Evolutionary conservation across 805 yeast species (phyloP).

Genomic region (Candida loeiensis): DNA sequence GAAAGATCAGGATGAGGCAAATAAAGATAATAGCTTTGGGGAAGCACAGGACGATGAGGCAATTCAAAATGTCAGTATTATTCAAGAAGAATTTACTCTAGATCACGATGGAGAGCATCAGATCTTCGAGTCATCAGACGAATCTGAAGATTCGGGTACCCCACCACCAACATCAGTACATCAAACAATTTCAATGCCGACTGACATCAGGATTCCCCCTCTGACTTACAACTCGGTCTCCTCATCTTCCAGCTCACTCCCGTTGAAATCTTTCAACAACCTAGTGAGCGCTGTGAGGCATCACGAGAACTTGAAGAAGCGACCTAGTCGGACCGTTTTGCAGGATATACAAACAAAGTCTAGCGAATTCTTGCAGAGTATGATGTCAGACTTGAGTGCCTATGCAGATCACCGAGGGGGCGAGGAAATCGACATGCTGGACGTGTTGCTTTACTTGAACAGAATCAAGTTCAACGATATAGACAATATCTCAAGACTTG

Average conservation of each 20-base stretch:
- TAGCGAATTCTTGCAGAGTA: conserved; percentile 25
- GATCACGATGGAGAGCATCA: conserved; percentile 7
- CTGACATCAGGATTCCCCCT: conserved; percentile 1
- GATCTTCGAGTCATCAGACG: conserved; percentile 9
- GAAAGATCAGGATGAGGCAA: too few species aligned
- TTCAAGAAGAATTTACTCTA: conserved; percentile 15
- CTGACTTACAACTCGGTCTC: neutral
- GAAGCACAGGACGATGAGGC: neutral
- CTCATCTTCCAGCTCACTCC: conserved; percentile 4
- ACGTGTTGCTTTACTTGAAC: conserved; percentile 33
- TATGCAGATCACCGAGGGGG: conserved; percentile 33
- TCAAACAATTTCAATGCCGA: neutral
- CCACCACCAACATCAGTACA: neutral
- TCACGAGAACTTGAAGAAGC: conserved; percentile 3
- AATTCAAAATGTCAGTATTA: conserved; percentile 4
- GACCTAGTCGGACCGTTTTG: conserved; percentile 10
- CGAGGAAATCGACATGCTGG: conserved; percentile 28
- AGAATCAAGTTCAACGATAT: conserved; percentile 25
- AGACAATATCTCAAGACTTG: conserved; percentile 28
- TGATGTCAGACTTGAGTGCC: conserved; percentile 33
- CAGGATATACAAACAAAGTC: conserved; percentile 26
- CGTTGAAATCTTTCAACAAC: conserved; percentile 16
- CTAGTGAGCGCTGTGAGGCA: conserved; percentile 13
- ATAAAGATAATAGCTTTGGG: too few species aligned
- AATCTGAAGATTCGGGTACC: conserved; percentile 1